Percentiles rank a stretch among this genome's conserved stretches.
Conservation (phyloP, 2,329 filamentous ascomycete species). For the Nemania serpens region DNA sequence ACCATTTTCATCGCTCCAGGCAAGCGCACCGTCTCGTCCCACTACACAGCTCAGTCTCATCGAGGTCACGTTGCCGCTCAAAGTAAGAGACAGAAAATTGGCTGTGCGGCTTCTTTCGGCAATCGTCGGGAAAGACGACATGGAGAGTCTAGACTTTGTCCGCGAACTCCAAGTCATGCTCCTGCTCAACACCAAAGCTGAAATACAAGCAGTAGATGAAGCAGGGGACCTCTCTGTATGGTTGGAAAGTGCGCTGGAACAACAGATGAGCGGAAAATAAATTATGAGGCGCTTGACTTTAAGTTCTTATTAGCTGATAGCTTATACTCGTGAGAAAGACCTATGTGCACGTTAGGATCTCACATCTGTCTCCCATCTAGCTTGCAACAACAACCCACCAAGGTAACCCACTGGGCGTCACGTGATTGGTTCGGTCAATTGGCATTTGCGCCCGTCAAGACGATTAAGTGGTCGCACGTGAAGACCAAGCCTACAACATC, state of each 20-base stretch:
- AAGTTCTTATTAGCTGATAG: not conserved
- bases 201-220: conserved; percentile 73
- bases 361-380: not conserved
- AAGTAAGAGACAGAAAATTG: conserved; percentile 60
- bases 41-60: conserved; percentile 3
- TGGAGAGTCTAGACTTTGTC: conserved; percentile 47
- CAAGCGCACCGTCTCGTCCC: not conserved
- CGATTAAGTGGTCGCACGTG: not conserved
- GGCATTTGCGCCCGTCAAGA: conserved; percentile 1
- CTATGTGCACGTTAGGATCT: not conserved
- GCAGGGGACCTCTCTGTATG: conserved; percentile 55
- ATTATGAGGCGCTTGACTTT: too few species aligned
- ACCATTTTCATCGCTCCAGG: not conserved
- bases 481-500: conserved; percentile 4
- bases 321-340: not conserved
- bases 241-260: conserved; percentile 51
- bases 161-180: conserved; percentile 74
- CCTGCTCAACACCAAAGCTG: conserved; percentile 73
- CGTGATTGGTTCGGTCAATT: conserved; percentile 29
- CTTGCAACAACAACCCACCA: not conserved
- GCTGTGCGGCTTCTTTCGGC: conserved; percentile 59
- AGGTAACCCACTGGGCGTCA: conserved; percentile 19
- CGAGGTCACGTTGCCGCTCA: conserved; percentile 48
- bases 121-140: conserved; percentile 38
- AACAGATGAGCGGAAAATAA: not conserved